Base-by-base conservation (phyloP, 192 early-diverging fungal genomes). In the Podochytrium sp. region DNA sequence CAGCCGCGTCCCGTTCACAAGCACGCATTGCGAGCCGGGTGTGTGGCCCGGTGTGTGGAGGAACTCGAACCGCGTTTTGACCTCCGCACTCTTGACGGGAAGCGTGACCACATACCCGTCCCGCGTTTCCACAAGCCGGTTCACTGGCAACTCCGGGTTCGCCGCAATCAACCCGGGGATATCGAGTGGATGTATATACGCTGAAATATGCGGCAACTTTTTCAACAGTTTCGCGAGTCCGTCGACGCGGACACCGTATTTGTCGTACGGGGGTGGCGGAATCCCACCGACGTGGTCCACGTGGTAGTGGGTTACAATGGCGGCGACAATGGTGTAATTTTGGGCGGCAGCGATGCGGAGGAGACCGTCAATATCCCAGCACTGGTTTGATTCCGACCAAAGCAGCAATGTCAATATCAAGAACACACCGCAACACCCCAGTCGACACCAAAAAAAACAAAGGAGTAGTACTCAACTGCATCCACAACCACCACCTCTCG, bases 1-100 rank as follows among this genome's bases (percentile, higher is more conserved):
- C 71, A 98, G 80, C 34, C 93, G 78, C 43, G 78, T 82, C 2
- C 79, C 82, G 80, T 93, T 94, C 5, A 96, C 84, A 49, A 96
- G 49, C 23, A 98, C 64, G 65, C 91, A 92, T 78, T 95, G 93
- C 65, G 90, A 92, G 7, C 96, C 96, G 2, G 89, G 87, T 30
- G 96, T 93, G 75, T 98, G 96, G 18, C 96, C 96, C 1, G 96
- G 96, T n/a, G 93, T 95, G 75, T 98, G 96, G 38, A 95, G 75
- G 76, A 96, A 94, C 63, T 81, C 69, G 25, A 96, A 73, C 10
- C 81, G 77, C 29, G 38, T 57, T 25, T 61, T 52, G 27, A 18
- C 16, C 1, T 39, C 25, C 25, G 27, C 18, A 39, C 14, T 56
- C 33, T 55, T 42, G 25, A 50, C 1, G 12, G 80, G 85, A 0